Percentiles rank a stretch among this genome's conserved stretches.
These are phyloP conservation scores for Dysphania ambrosioides DNA, from an alignment of 148 eudicot species.

Conservation along the genomic window DNA sequence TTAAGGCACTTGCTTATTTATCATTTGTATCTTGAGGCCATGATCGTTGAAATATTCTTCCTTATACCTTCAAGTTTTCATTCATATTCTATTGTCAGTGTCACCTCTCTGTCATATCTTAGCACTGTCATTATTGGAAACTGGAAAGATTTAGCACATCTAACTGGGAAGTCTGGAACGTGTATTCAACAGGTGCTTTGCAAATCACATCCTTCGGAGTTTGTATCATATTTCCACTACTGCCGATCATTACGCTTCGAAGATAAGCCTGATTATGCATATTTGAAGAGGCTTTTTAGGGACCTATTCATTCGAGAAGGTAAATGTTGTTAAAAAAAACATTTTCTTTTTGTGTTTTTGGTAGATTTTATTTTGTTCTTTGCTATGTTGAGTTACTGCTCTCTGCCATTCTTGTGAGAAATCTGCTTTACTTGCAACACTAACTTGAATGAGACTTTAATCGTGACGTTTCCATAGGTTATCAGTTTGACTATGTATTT, in stretches of 20 bases:
- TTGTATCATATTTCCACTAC: conserved; percentile 89
- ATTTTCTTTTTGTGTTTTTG: not conserved
- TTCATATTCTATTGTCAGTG: too few relatives aligned
- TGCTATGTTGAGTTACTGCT: not conserved
- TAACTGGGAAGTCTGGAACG: conserved; percentile 3
- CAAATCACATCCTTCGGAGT: conserved; percentile 89
- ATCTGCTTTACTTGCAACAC: not conserved
- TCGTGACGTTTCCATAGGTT: conserved; percentile 44
- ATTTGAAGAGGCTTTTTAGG: conserved; percentile 90
- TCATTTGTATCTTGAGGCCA: not conserved
- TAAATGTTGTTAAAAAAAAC: conserved; percentile 15
- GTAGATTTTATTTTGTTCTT: not conserved
- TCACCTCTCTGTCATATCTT: not conserved
- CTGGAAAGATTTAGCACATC: conserved; percentile 14
- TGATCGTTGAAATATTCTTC: not conserved
- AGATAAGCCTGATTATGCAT: conserved; percentile 95
- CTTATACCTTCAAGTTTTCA: not conserved
- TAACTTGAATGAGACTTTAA: not conserved
- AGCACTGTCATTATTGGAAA: too few relatives aligned
- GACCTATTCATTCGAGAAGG: conserved; percentile 97
- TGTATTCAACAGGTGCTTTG: conserved; percentile 65
- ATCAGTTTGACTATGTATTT: conserved; percentile 85
- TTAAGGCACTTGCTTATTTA: too few relatives aligned
- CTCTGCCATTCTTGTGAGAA: not conserved
- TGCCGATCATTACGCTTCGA: conserved; percentile 90